Percentiles rank a stretch among this genome's conserved stretches.
These are phyloP conservation scores for Isatis tinctoria DNA, from an alignment of 345 rosid species.

Conservation along the genomic window DNA sequence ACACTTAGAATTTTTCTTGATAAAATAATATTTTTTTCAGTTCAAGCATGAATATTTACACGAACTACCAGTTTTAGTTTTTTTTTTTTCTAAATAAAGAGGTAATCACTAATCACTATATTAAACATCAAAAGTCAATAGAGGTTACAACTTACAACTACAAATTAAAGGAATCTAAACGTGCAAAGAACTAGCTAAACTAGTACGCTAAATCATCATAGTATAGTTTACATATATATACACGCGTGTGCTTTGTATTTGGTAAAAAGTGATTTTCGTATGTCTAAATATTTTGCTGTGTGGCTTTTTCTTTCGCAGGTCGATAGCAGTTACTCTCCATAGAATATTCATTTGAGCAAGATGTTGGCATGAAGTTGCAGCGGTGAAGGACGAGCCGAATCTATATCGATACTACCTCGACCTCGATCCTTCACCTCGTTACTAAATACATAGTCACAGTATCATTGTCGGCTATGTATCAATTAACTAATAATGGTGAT, in stretches of 20 bases:
- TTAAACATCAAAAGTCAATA: not conserved
- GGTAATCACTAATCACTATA: not conserved
- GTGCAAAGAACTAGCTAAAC: not conserved
- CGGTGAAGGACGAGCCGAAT: slow-evolving; percentile 28
- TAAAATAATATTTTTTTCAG: not conserved
- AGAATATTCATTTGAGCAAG: slow-evolving; percentile 41
- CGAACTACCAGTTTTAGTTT: not conserved
- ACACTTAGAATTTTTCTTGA: not conserved
- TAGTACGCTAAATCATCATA: not conserved
- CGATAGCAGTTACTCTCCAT: not conserved
- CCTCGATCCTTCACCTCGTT: slow-evolving; percentile 34
- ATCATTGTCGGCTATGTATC: not conserved
- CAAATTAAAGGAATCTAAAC: not conserved
- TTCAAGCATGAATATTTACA: not conserved
- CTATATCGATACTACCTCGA: slow-evolving; percentile 14
- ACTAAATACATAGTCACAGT: not conserved
- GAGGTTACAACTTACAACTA: not conserved
- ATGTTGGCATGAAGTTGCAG: slow-evolving; percentile 20
- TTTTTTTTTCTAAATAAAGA: not conserved
- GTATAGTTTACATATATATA: not conserved
- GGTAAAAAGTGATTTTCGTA: not conserved
- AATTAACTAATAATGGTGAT: too few species aligned
- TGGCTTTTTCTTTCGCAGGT: not conserved
- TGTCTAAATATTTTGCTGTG: not conserved
- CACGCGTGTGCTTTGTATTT: not conserved